phyloP scores from a whole-genome alignment of 306 rosid species.

The Dalbergia cochinchinensis region DNA sequence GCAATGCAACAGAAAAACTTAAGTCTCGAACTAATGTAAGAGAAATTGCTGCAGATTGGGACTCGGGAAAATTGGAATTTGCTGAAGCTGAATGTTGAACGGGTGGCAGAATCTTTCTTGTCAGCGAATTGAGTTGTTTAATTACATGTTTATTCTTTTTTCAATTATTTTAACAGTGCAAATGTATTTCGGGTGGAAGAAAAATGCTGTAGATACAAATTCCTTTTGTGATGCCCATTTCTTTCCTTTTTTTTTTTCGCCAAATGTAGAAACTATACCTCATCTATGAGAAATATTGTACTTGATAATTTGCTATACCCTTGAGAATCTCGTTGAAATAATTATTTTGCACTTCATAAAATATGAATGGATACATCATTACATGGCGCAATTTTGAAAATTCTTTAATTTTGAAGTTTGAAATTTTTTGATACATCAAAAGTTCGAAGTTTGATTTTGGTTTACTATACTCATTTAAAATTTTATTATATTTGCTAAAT shows the following conservation, averaged over 20 bases:
- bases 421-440: too few species aligned
- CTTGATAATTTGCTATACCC: slow-evolving; percentile 25
- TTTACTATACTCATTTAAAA: too few species aligned
- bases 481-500: too few species aligned
- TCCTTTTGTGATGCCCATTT: slow-evolving; percentile 5
- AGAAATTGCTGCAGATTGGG: slow-evolving; percentile 45
- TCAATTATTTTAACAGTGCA: slow-evolving; percentile 21
- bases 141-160: slow-evolving; percentile 20
- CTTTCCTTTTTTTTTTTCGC: neutral
- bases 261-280: neutral
- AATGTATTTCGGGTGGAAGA: slow-evolving; percentile 41
- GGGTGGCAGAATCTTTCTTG: slow-evolving; percentile 36
- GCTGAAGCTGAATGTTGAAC: slow-evolving; percentile 34
- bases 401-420: too few species aligned
- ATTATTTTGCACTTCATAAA: neutral
- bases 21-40: slow-evolving; percentile 26
- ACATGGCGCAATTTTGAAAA: too few species aligned
- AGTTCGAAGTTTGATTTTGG: too few species aligned
- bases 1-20: slow-evolving; percentile 36
- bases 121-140: slow-evolving; percentile 21
- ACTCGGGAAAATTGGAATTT: slow-evolving; percentile 18
- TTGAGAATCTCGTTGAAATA: slow-evolving; percentile 5
- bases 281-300: slow-evolving; percentile 31
- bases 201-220: slow-evolving; percentile 52
- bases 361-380: too few species aligned